Conservation (phyloP, 2,329 filamentous ascomycete species). For the Sclerotinia glacialis region DNA sequence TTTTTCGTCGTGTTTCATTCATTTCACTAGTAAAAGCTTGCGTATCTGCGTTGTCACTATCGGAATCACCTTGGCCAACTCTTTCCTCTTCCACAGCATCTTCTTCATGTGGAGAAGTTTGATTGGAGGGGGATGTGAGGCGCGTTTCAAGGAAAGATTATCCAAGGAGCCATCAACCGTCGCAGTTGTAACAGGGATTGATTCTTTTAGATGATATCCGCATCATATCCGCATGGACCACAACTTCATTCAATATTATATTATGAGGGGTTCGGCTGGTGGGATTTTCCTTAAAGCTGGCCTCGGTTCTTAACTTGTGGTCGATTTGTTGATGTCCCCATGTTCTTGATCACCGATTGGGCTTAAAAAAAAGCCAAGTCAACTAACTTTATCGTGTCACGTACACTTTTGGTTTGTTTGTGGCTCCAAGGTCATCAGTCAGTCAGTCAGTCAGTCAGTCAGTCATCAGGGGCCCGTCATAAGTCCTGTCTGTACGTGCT, state of each 20-base stretch:
- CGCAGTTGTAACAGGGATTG: slow-evolving; percentile 20
- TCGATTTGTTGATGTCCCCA: not conserved
- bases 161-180: slow-evolving; percentile 18
- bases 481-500: not conserved
- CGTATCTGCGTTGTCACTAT: no score
- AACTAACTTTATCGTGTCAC: not conserved
- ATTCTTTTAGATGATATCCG: not conserved
- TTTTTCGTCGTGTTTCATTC: no score
- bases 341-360: not conserved
- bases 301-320: slow-evolving; percentile 2
- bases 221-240: slow-evolving; percentile 6
- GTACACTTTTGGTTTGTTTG: slow-evolving; percentile 9
- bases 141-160: slow-evolving; percentile 28
- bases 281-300: not conserved
- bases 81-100: slow-evolving; percentile 19
- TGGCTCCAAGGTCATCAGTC: not conserved
- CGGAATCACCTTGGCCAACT: not conserved
- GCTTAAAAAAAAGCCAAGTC: not conserved
- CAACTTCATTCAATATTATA: no score
- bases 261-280: slow-evolving; percentile 20
- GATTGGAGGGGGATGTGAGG: slow-evolving; percentile 28
- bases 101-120: slow-evolving; percentile 21
- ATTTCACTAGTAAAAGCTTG: no score
- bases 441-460: not conserved
- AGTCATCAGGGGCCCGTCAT: no score